These are phyloP conservation scores for Pythium sp. DNA, from an alignment of 352 stramenopile genomes.

Conservation along the genomic window DNA sequence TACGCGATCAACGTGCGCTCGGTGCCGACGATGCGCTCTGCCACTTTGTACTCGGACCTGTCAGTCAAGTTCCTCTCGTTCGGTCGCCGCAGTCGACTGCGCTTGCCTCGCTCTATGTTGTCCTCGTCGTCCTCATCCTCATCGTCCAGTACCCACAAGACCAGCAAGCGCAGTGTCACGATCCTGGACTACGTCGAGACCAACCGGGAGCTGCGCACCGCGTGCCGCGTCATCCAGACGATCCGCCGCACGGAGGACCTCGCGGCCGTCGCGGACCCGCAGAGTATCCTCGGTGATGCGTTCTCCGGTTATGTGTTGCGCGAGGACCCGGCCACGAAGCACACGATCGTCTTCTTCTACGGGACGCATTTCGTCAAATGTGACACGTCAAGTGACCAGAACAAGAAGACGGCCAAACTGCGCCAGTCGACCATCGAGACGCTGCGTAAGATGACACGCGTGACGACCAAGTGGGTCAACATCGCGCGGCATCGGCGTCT, in stretches of 20 bases:
- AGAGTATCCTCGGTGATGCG: slow-evolving; percentile 10
- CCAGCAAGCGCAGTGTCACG: slow-evolving; percentile 14
- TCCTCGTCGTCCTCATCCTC: background rate
- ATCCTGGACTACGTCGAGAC: slow-evolving; percentile 28
- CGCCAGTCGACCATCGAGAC: slow-evolving; percentile 11
- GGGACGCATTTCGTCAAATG: slow-evolving; percentile 2
- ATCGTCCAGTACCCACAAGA: background rate
- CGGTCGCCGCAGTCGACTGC: slow-evolving; percentile 13
- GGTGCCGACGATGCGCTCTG: slow-evolving; percentile 5
- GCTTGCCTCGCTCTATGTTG: background rate
- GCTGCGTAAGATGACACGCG: slow-evolving; percentile 17
- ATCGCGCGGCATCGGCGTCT: slow-evolving; percentile 25
- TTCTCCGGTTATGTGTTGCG: slow-evolving; percentile 25
- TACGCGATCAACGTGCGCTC: slow-evolving; percentile 28
- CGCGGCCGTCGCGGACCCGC: background rate
- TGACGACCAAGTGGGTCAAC: slow-evolving; percentile 17
- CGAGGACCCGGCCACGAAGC: slow-evolving; percentile 20
- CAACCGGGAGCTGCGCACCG: slow-evolving; percentile 13
- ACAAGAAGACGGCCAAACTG: slow-evolving; percentile 1
- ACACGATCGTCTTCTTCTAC: slow-evolving; percentile 24
- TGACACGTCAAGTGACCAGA: background rate
- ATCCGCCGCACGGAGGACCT: slow-evolving; percentile 10
- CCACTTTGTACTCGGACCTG: slow-evolving; percentile 12
- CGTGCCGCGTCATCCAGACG: slow-evolving; percentile 17
- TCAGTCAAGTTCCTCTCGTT: slow-evolving; percentile 31